These are phyloP conservation scores for Ascochyta koolunga DNA, from an alignment of 2,329 filamentous ascomycete species.

Conservation along the genomic window DNA sequence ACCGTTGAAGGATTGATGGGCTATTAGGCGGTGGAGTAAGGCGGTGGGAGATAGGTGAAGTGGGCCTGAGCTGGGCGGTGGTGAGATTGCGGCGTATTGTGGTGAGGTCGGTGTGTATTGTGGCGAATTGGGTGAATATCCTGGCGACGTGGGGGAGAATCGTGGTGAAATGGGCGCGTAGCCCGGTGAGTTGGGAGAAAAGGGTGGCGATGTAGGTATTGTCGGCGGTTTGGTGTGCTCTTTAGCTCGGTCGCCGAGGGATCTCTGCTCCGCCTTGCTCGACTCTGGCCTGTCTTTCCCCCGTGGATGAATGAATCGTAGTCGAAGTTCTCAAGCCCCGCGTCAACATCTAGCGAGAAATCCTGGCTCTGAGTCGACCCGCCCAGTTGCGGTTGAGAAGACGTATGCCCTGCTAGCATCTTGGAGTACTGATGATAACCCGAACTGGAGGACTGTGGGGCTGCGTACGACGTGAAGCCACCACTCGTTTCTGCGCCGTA, in stretches of 20 bases:
- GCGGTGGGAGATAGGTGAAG: constrained; percentile 35
- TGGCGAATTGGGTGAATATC: not conserved
- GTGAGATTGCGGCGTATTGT: not conserved
- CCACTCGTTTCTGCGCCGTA: no score
- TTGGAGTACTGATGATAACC: no score
- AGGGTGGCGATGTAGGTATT: no score
- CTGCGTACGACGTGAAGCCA: no score
- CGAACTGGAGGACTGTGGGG: no score
- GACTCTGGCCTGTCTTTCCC: not conserved
- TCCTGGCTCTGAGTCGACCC: no score
- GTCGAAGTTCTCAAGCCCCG: not conserved
- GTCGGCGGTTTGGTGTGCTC: no score
- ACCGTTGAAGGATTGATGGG: constrained; percentile 63
- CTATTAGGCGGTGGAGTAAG: constrained; percentile 56
- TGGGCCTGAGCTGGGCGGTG: no score
- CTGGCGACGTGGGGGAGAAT: not conserved
- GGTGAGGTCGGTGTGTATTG: not conserved
- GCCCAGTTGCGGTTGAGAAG: no score
- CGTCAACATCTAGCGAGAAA: not conserved
- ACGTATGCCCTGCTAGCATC: no score
- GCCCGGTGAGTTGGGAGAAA: not conserved
- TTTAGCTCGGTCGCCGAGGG: no score
- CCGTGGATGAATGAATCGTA: constrained; percentile 1
- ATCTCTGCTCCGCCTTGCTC: no score
- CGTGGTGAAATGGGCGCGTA: not conserved